Percentiles rank a stretch among this genome's conserved stretches.
Conservation (phyloP, 257 asterid species). For the Solanum corneliomulleri region DNA sequence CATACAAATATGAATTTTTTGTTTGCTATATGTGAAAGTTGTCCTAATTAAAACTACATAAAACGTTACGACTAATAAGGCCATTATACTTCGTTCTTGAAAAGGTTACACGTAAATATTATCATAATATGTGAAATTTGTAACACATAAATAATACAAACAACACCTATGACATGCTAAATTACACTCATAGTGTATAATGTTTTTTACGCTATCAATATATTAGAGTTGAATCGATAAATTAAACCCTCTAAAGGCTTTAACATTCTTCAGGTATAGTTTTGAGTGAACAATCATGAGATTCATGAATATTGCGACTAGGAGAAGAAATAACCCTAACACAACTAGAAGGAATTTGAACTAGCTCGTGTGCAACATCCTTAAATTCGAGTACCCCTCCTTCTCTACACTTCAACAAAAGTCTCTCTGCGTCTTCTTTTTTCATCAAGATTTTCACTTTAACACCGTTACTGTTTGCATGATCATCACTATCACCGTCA, state of each 20-base stretch:
- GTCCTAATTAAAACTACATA: background rate
- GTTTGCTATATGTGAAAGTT: no score
- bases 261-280: background rate
- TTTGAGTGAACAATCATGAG: background rate
- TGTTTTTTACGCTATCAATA: background rate
- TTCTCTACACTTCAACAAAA: constrained; percentile 15
- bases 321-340: background rate
- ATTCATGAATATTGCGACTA: background rate
- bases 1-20: no score
- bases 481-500: background rate
- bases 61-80: background rate
- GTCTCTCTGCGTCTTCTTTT: constrained; percentile 16
- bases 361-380: constrained; percentile 12
- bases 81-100: background rate
- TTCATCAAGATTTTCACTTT: constrained; percentile 18
- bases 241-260: background rate
- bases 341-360: background rate
- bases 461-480: background rate
- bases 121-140: background rate
- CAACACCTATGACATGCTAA: background rate
- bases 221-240: background rate
- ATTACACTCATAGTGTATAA: no score
- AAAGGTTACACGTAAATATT: background rate
- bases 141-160: background rate
- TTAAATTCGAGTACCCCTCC: constrained; percentile 13